Evolutionary conservation across 441 rosid genomes (phyloP).

Genomic region (Populus hybrid): DNA sequence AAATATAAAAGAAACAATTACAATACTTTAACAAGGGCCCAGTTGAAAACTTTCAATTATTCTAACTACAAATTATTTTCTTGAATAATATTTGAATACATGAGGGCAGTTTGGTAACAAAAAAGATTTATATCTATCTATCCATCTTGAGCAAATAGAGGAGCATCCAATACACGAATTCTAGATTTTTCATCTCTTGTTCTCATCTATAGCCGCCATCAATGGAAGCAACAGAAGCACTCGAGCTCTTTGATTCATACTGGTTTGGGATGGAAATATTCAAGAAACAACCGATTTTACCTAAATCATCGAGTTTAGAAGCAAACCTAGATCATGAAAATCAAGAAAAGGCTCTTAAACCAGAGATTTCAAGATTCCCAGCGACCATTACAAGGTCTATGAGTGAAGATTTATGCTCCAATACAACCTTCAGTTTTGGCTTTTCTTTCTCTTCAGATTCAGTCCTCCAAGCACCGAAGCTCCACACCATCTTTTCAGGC

Average conservation of each 20-base stretch:
- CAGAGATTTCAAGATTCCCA: slow-evolving; percentile 26
- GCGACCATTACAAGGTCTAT: slow-evolving; percentile 40
- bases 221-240: slow-evolving; percentile 30
- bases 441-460: slow-evolving; percentile 42
- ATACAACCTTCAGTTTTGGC: slow-evolving; percentile 29
- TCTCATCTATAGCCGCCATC: slow-evolving; percentile 19
- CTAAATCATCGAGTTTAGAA: slow-evolving; percentile 16
- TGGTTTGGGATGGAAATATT: slow-evolving; percentile 51
- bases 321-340: slow-evolving; percentile 21
- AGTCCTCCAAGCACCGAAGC: slow-evolving; percentile 37
- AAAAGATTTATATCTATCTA: neutral
- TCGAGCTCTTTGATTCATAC: slow-evolving; percentile 38
- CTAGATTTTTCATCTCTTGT: neutral
- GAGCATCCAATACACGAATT: neutral
- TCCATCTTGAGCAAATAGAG: too few relatives aligned
- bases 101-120: slow-evolving; percentile 21
- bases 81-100: neutral
- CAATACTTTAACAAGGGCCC: neutral
- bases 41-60: slow-evolving; percentile 30
- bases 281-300: slow-evolving; percentile 19
- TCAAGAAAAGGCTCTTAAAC: slow-evolving; percentile 17
- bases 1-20: slow-evolving; percentile 13
- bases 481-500: slow-evolving; percentile 39
- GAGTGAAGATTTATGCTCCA: slow-evolving; percentile 43
- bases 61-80: neutral